These are phyloP conservation scores for Prinsepia uniflora DNA, from an alignment of 306 rosid genomes.

Conservation along the genomic window DNA sequence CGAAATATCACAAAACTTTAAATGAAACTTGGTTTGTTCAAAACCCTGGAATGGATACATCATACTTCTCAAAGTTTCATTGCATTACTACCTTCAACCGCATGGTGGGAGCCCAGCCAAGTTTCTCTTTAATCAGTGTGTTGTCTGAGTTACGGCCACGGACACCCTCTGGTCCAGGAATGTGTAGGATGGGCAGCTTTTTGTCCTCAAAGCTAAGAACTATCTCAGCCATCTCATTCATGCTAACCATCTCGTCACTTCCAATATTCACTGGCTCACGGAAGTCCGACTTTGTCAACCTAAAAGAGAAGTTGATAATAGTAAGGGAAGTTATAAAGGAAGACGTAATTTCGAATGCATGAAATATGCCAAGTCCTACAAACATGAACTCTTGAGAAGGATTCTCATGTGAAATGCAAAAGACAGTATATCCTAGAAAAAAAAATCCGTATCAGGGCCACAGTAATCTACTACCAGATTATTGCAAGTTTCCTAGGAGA, in stretches of 20 bases:
- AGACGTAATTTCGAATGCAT: background rate
- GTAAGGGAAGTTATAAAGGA: background rate
- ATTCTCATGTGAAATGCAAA: constrained; percentile 8
- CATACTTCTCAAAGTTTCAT: background rate
- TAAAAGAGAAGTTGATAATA: constrained; percentile 18
- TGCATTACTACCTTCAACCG: constrained; percentile 67
- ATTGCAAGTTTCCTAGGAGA: background rate
- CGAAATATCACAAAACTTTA: background rate
- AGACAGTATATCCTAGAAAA: background rate
- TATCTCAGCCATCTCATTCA: constrained; percentile 99
- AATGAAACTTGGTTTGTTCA: background rate
- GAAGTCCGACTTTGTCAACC: constrained; percentile 96
- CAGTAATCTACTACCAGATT: background rate
- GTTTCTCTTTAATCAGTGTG: constrained; percentile 90
- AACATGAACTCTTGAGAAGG: background rate
- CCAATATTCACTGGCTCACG: constrained; percentile 96
- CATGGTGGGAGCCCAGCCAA: constrained; percentile 99
- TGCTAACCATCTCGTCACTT: constrained; percentile 99
- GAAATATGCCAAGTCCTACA: background rate
- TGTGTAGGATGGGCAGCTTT: constrained; percentile 76
- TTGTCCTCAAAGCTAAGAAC: constrained; percentile 86
- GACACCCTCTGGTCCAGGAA: constrained; percentile 99
- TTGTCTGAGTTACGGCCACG: constrained; percentile 99
- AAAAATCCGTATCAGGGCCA: background rate
- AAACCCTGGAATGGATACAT: background rate